These are phyloP conservation scores for Dacryopinax spathularia DNA, from an alignment of 768 basidiomycete genomes.

Conservation along the genomic window DNA sequence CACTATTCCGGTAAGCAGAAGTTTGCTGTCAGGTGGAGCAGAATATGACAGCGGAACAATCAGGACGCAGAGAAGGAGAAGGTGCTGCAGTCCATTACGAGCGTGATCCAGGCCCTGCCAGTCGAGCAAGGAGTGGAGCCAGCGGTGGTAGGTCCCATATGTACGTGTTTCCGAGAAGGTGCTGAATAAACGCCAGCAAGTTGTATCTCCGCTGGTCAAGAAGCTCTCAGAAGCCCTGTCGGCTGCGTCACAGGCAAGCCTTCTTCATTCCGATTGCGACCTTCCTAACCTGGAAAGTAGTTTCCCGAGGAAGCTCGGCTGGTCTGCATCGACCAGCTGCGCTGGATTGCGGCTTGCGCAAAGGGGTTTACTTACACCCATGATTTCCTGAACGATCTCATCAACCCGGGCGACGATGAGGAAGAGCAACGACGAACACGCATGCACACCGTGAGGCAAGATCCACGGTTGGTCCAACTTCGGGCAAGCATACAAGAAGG, in stretches of 20 bases:
- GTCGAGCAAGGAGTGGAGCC: slow-evolving; percentile 64
- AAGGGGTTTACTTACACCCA: slow-evolving; percentile 69
- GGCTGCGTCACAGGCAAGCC: slow-evolving; percentile 38
- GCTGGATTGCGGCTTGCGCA: slow-evolving; percentile 70
- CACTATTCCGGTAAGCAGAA: slow-evolving; percentile 48
- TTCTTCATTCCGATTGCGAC: neutral
- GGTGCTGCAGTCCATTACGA: slow-evolving; percentile 82
- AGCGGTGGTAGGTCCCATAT: slow-evolving; percentile 39
- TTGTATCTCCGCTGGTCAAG: slow-evolving; percentile 43
- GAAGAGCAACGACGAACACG: slow-evolving; percentile 37
- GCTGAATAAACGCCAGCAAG: neutral
- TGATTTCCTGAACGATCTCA: slow-evolving; percentile 50
- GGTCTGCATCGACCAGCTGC: slow-evolving; percentile 55
- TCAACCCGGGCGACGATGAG: slow-evolving; percentile 35
- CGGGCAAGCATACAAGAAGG: slow-evolving; percentile 51
- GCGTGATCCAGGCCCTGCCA: slow-evolving; percentile 81
- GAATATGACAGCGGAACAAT: neutral
- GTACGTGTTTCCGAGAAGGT: neutral
- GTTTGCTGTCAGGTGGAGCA: neutral
- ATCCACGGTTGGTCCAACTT: slow-evolving; percentile 46
- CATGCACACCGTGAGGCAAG: slow-evolving; percentile 47
- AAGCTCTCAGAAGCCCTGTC: slow-evolving; percentile 51
- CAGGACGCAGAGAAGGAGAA: slow-evolving; percentile 80
- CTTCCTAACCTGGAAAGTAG: slow-evolving; percentile 26
- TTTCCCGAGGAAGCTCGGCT: slow-evolving; percentile 57